These are phyloP conservation scores for Oxytropis ochrocephala DNA, from an alignment of 306 rosid genomes.

Conservation along the genomic window DNA sequence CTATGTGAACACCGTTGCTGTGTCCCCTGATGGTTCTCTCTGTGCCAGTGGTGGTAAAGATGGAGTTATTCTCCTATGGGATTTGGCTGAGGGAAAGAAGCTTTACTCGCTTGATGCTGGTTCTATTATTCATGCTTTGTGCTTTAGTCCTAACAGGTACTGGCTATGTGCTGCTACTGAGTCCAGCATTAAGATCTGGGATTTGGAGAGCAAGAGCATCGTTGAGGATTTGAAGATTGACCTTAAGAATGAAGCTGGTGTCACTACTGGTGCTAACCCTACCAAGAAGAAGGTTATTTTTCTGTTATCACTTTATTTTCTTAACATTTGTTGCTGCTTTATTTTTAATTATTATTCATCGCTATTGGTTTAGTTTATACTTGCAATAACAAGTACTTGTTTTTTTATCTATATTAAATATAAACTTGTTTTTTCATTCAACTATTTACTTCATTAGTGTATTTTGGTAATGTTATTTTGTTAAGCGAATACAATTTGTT, in stretches of 20 bases:
- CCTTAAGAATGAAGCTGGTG: conserved; percentile 71
- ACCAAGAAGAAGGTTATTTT: conserved; percentile 69
- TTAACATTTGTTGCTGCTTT: background rate
- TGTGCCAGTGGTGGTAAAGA: conserved; percentile 98
- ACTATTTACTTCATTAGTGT: background rate
- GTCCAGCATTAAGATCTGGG: conserved; percentile 97
- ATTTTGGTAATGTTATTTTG: background rate
- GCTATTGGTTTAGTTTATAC: background rate
- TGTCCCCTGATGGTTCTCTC: conserved; percentile 85
- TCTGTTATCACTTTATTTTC: background rate
- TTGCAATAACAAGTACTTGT: background rate
- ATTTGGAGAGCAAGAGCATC: conserved; percentile 91
- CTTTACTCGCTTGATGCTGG: conserved; percentile 81
- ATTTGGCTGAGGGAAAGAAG: conserved; percentile 93
- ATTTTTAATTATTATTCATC: background rate
- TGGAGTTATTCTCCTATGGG: conserved; percentile 83
- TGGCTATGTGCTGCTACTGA: conserved; percentile 99
- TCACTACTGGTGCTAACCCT: conserved; percentile 27
- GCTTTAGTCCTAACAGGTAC: conserved; percentile 96
- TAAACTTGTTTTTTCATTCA: too few relatives aligned
- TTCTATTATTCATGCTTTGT: conserved; percentile 70
- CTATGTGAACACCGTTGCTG: conserved; percentile 93
- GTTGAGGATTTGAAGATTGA: conserved; percentile 95
- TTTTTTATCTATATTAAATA: too few relatives aligned
- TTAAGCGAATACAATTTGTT: too few relatives aligned